Percentiles rank a stretch among this genome's conserved stretches.
phyloP scores from a whole-genome alignment of 1,284 basidiomycete species.

The Trichosporon coremiiforme region DNA sequence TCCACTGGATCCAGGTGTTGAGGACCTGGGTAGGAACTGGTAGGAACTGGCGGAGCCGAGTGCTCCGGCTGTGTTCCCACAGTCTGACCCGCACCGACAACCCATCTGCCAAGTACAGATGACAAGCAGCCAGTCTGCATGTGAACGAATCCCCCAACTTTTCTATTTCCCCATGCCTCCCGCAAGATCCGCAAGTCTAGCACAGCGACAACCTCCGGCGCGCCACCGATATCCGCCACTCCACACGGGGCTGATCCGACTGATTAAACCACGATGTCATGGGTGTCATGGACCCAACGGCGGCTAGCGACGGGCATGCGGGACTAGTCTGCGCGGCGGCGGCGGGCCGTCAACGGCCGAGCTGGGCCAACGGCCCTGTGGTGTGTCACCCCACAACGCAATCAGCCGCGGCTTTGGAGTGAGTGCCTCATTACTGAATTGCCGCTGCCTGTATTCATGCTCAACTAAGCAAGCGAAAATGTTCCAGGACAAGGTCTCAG shows the following conservation, averaged over 20 bases:
- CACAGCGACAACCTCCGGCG: not conserved
- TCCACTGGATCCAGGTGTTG: not conserved
- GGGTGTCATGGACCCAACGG: no score
- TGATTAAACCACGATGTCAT: no score
- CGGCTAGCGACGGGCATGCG: not conserved
- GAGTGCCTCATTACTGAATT: not conserved
- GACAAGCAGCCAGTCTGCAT: no score
- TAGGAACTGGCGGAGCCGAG: not conserved
- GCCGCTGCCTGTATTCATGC: not conserved
- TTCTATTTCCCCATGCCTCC: no score
- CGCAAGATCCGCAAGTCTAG: not conserved
- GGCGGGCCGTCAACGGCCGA: no score
- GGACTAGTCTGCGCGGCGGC: no score
- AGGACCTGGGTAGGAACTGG: not conserved
- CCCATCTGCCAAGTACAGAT: not conserved
- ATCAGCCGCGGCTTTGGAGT: not conserved
- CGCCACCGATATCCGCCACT: not conserved
- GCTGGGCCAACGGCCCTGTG: no score
- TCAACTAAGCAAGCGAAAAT: not conserved
- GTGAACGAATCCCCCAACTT: no score
- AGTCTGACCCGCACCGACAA: not conserved
- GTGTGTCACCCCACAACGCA: not conserved
- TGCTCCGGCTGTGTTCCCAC: not conserved
- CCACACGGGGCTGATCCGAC: no score
- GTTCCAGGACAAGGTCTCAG: not conserved